Percentiles rank a stretch among this genome's conserved stretches.
Conservation (phyloP, 208 protist species). For the Leishmania arabica region DNA sequence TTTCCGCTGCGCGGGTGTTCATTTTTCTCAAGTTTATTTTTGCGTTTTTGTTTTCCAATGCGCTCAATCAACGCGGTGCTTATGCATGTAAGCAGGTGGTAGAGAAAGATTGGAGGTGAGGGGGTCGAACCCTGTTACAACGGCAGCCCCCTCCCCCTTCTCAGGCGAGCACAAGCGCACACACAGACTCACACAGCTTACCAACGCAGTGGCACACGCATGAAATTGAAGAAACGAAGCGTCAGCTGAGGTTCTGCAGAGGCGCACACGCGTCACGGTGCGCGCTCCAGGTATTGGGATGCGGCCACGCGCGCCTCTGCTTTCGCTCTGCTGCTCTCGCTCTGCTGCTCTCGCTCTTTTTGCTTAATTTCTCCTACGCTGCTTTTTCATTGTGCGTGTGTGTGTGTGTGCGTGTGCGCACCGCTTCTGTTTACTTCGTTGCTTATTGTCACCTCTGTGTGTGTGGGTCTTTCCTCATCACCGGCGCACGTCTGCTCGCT, state of each 20-base stretch:
- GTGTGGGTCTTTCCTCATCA: background rate
- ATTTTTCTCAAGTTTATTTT: too few relatives aligned
- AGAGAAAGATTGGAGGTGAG: background rate
- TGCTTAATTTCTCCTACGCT: background rate
- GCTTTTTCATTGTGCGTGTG: background rate
- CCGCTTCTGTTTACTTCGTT: background rate
- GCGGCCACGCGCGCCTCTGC: background rate
- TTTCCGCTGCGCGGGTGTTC: background rate
- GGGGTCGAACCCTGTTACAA: background rate
- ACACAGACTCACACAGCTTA: background rate
- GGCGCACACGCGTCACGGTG: background rate
- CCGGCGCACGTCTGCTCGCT: background rate
- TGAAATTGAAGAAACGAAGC: too few relatives aligned
- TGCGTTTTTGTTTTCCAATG: background rate
- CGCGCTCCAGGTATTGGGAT: background rate
- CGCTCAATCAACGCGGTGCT: background rate
- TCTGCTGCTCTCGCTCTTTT: background rate
- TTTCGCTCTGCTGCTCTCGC: background rate
- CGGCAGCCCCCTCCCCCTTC: background rate
- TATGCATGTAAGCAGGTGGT: background rate
- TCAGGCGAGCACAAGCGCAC: background rate
- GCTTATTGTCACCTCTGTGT: background rate
- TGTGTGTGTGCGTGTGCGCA: background rate
- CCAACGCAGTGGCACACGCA: too few relatives aligned
- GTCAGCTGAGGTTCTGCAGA: background rate